Percentiles rank a stretch among this genome's conserved stretches.
These are phyloP conservation scores for Mycena metata DNA, from an alignment of 768 basidiomycete species.

Conservation along the genomic window DNA sequence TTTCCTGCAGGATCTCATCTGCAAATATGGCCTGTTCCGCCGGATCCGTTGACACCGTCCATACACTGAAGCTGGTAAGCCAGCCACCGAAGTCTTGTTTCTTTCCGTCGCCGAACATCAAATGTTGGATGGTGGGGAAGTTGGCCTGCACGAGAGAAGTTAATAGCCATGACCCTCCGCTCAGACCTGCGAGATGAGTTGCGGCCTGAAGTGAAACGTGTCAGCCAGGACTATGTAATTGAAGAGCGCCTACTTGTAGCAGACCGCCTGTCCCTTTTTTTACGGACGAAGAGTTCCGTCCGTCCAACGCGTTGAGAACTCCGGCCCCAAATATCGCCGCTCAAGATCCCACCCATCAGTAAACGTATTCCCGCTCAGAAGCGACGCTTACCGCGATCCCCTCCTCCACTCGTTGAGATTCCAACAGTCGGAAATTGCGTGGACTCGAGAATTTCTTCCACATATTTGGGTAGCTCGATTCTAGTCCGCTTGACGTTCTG, in stretches of 20 bases:
- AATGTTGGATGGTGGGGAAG: slow-evolving; percentile 55
- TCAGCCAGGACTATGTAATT: not conserved
- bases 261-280: slow-evolving; percentile 61
- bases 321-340: slow-evolving; percentile 65
- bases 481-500: slow-evolving; percentile 50
- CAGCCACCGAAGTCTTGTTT: slow-evolving; percentile 50
- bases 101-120: slow-evolving; percentile 47
- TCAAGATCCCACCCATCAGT: not conserved
- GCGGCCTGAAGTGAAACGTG: slow-evolving; percentile 42
- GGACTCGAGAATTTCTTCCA: slow-evolving; percentile 45
- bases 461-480: slow-evolving; percentile 50
- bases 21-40: slow-evolving; percentile 38
- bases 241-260: slow-evolving; percentile 50
- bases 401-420: slow-evolving; percentile 69
- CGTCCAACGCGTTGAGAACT: slow-evolving; percentile 62
- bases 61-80: slow-evolving; percentile 44
- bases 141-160: slow-evolving; percentile 58
- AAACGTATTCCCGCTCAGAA: not conserved
- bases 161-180: slow-evolving; percentile 56
- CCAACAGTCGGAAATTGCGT: slow-evolving; percentile 53
- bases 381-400: slow-evolving; percentile 57
- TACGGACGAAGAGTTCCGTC: slow-evolving; percentile 58
- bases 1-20: slow-evolving; percentile 33
- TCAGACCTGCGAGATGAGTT: slow-evolving; percentile 65
- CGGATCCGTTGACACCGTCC: slow-evolving; percentile 33